Base-by-base conservation (phyloP, 768 basidiomycete species). In the Cyathus striatus region DNA sequence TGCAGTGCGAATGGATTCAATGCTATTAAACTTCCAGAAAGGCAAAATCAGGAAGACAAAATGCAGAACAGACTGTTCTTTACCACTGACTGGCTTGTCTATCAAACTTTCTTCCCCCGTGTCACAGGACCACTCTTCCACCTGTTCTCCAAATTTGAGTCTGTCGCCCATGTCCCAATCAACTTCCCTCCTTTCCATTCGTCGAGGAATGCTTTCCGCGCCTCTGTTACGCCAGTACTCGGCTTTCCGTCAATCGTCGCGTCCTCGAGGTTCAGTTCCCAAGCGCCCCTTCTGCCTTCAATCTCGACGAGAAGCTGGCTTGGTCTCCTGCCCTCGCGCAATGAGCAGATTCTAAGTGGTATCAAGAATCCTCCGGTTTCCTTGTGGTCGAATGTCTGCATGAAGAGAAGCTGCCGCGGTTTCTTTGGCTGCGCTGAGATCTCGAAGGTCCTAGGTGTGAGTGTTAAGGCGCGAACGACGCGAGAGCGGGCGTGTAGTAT, bases 121-220 rank as follows among this genome's bases (percentile, higher is more conserved):
- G n/a, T n/a, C 10, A 33, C 12, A 7, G 40, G 40, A 6, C 40
- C 40, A 41, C 18, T 22, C 21, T 41, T 41, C 40, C 40, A 41
- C 21, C 30, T 9, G 22, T 16, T 12, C n/a, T 33, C 30, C 7
- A 12, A 5, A 6, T 6, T 10, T 6, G 6, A 24, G 10, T 10
- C 32, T 27, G 24, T 5, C 12, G 24, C 24, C 24, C n/a, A 24
- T 9, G 26, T 41, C 12, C n/a, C n/a, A 5, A 14, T 16, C 26
- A 41, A 16, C 12, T 24, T 41, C 14, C 40, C 40, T 14, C 30
- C 40, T 41, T 26, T 32, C 40, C 40, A 41, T 27, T 24, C 14
- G 5, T 26, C 26, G 7, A 41, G 23, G 6, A 41, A 27, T 20
- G 26, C 40, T 10, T 14, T 21, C 17, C 40, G 40, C 23, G 40